A percentile compares a stretch with the other conserved stretches of the same genome.
These are phyloP conservation scores for Parastagonospora avenae DNA, from an alignment of 2,329 filamentous ascomycete species.

Conservation along the genomic window DNA sequence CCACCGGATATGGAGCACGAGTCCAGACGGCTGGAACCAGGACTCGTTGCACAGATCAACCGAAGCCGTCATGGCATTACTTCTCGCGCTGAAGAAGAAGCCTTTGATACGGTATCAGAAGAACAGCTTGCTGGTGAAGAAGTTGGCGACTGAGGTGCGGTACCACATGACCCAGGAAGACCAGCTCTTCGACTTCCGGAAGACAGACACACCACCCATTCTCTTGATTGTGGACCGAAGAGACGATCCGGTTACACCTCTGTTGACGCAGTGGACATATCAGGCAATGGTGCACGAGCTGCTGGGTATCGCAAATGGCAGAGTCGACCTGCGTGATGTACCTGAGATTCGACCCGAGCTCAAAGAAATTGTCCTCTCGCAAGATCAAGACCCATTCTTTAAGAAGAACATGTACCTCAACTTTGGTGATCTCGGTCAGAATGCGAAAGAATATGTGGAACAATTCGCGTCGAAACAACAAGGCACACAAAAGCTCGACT, in stretches of 20 bases:
- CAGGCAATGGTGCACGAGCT: slow-evolving; percentile 99
- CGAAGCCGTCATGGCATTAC: slow-evolving; percentile 81
- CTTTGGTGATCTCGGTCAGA: slow-evolving; percentile 92
- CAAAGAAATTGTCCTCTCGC: slow-evolving; percentile 91
- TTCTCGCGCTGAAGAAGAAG: slow-evolving; percentile 94
- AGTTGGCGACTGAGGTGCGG: slow-evolving; percentile 87
- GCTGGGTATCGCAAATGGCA: slow-evolving; percentile 91
- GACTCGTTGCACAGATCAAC: slow-evolving; percentile 85
- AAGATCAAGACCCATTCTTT: slow-evolving; percentile 98
- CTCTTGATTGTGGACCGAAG: slow-evolving; percentile 87
- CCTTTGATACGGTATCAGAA: slow-evolving; percentile 92
- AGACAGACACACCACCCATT: slow-evolving; percentile 92
- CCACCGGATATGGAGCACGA: slow-evolving; percentile 79
- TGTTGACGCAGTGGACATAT: slow-evolving; percentile 98
- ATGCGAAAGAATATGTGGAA: slow-evolving; percentile 98
- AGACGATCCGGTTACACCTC: slow-evolving; percentile 91
- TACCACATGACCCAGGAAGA: slow-evolving; percentile 96
- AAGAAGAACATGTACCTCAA: slow-evolving; percentile 99
- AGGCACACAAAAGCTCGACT: slow-evolving; percentile 93
- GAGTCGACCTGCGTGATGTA: slow-evolving; percentile 83
- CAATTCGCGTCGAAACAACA: slow-evolving; percentile 99
- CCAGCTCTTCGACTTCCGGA: slow-evolving; percentile 93
- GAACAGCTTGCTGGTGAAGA: slow-evolving; percentile 88
- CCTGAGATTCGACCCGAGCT: slow-evolving; percentile 85
- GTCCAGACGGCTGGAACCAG: slow-evolving; percentile 86